These are phyloP conservation scores for Citrus inodora DNA, from an alignment of 345 rosid species.

Conservation along the genomic window DNA sequence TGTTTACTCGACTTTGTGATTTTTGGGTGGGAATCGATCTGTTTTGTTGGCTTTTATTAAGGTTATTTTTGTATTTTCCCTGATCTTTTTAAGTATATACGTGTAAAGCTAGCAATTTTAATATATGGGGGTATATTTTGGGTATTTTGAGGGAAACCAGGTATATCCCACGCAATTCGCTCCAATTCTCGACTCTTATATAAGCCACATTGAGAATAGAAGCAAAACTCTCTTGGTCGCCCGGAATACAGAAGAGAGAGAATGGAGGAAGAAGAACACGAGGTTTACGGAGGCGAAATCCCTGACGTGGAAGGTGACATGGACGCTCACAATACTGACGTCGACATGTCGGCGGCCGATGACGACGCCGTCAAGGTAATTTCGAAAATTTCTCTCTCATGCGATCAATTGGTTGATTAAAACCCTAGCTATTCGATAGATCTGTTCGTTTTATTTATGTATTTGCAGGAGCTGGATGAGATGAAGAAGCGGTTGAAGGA, in stretches of 20 bases:
- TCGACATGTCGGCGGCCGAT: conserved; percentile 71
- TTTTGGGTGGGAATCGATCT: too few species aligned
- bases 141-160: too few species aligned
- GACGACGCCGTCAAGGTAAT: conserved; percentile 81
- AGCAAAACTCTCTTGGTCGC: background rate
- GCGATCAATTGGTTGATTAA: background rate
- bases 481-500: conserved; percentile 96
- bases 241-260: background rate
- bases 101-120: too few species aligned
- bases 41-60: too few species aligned
- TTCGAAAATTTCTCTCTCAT: background rate
- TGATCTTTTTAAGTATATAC: too few species aligned
- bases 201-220: background rate
- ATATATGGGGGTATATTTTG: too few species aligned
- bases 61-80: too few species aligned
- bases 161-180: too few species aligned
- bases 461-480: conserved; percentile 80
- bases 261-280: conserved; percentile 96
- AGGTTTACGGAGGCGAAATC: conserved; percentile 96
- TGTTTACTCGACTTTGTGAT: too few species aligned
- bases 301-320: conserved; percentile 87
- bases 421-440: conserved; percentile 8
- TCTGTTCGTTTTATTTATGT: background rate
- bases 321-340: conserved; percentile 57
- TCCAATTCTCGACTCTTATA: background rate